These are phyloP conservation scores for Apiotrichum laibachii DNA, from an alignment of 1,284 basidiomycete genomes.

Conservation along the genomic window DNA sequence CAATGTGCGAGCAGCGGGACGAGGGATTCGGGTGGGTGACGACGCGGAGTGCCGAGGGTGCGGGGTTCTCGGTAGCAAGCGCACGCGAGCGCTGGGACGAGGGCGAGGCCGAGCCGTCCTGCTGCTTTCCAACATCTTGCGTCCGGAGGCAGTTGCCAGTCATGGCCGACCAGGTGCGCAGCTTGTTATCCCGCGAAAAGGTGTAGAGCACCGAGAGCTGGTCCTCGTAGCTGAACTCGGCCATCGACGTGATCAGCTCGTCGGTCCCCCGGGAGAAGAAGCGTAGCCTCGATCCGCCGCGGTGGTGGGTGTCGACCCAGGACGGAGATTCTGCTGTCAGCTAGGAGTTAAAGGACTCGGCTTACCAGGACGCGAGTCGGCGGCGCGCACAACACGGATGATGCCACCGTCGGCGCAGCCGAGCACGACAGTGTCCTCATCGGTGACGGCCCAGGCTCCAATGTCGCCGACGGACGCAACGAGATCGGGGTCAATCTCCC, in stretches of 20 bases:
- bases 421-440: conserved; percentile 66
- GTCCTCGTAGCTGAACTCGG: conserved; percentile 27
- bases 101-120: conserved; percentile 4
- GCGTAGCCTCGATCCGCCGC: conserved; percentile 35
- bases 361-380: conserved; percentile 31
- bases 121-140: conserved; percentile 37
- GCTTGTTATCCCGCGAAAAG: conserved; percentile 78
- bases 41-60: conserved; percentile 39
- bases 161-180: conserved; percentile 66
- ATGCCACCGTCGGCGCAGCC: conserved; percentile 67
- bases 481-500: conserved; percentile 35
- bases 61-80: conserved; percentile 11
- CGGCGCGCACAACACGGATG: conserved; percentile 60
- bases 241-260: conserved; percentile 41
- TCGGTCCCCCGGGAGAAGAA: conserved; percentile 38
- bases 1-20: conserved; percentile 42
- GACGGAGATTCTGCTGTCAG: conserved; percentile 23
- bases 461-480: conserved; percentile 42
- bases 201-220: conserved; percentile 73
- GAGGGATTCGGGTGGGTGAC: conserved; percentile 35
- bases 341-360: background rate
- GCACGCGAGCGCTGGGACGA: conserved; percentile 5
- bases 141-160: conserved; percentile 46
- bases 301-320: conserved; percentile 41
- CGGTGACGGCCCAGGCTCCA: conserved; percentile 63